Percentiles rank a stretch among this genome's conserved stretches.
Evolutionary conservation across 2,329 filamentous ascomycete species (phyloP).

Genomic region (Sporothrix curviconia): DNA sequence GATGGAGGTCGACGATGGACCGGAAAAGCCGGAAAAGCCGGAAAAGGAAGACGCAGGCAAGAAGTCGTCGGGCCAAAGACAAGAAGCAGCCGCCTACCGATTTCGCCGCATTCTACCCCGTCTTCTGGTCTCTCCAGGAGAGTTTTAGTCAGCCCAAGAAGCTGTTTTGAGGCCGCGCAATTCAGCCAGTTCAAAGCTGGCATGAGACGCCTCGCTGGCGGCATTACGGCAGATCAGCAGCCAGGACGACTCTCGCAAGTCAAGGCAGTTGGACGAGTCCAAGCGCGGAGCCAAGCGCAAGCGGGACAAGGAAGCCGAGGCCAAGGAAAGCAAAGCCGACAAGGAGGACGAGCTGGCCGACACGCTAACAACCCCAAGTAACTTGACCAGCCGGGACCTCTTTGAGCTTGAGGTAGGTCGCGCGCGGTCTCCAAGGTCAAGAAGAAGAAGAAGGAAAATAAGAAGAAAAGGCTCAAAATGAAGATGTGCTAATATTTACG

Average conservation of each 20-base stretch:
- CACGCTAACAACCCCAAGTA: constrained; percentile 96
- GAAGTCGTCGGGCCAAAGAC: constrained; percentile 32
- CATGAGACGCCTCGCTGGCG: constrained; percentile 58
- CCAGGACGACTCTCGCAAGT: constrained; percentile 37
- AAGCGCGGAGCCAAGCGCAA: constrained; percentile 67
- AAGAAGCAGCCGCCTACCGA: constrained; percentile 35
- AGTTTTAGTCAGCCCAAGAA: constrained; percentile 85
- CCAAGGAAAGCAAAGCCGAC: constrained; percentile 24
- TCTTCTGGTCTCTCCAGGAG: constrained; percentile 91
- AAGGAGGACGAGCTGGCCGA: constrained; percentile 53
- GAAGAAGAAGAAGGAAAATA: too few relatives aligned
- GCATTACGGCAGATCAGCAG: constrained; percentile 48
- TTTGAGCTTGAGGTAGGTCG: constrained; percentile 81
- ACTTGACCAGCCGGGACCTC: constrained; percentile 88
- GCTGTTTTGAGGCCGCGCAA: constrained; percentile 64
- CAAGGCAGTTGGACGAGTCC: constrained; percentile 52
- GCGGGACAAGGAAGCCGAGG: constrained; percentile 32
- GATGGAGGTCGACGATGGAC: constrained; percentile 25
- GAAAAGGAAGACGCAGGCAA: constrained; percentile 18
- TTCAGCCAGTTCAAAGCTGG: constrained; percentile 78
- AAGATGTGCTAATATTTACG: too few relatives aligned
- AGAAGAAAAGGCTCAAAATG: too few relatives aligned
- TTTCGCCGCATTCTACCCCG: constrained; percentile 65
- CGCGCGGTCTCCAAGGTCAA: too few relatives aligned
- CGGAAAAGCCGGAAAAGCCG: constrained; percentile 9